A percentile compares a stretch with the other conserved stretches of the same genome.
Conservation (phyloP, 2,329 filamentous ascomycete genomes). For the Penicillium sclerotiorum region DNA sequence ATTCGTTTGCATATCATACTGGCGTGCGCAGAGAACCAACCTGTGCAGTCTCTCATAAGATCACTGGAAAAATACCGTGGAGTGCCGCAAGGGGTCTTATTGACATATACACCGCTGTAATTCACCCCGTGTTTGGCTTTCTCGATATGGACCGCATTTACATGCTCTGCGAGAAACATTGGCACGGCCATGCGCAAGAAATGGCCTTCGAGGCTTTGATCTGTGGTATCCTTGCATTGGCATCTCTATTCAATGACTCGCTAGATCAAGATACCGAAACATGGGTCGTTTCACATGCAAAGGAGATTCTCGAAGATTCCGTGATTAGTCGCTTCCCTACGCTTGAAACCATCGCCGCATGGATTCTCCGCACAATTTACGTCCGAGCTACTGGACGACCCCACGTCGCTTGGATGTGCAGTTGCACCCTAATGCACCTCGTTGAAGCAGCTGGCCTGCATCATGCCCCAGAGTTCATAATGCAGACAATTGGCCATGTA, state of each 20-base stretch:
- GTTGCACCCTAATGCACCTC: slow-evolving; percentile 58
- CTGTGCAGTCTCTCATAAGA: slow-evolving; percentile 19
- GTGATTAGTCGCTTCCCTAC: slow-evolving; percentile 25
- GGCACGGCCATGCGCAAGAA: slow-evolving; percentile 27
- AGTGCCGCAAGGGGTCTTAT: slow-evolving; percentile 29
- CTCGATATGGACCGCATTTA: slow-evolving; percentile 30
- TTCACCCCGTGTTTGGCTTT: slow-evolving; percentile 38
- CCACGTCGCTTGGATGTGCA: slow-evolving; percentile 58
- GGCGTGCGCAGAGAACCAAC: slow-evolving; percentile 34
- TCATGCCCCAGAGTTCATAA: slow-evolving; percentile 18
- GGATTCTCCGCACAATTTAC: slow-evolving; percentile 55
- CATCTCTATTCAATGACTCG: slow-evolving; percentile 33
- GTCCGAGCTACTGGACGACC: slow-evolving; percentile 54
- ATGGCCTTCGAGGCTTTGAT: slow-evolving; percentile 37
- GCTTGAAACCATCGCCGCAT: slow-evolving; percentile 37
- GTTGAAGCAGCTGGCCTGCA: slow-evolving; percentile 50
- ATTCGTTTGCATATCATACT: slow-evolving; percentile 42
- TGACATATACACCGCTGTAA: slow-evolving; percentile 30
- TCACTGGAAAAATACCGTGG: slow-evolving; percentile 28
- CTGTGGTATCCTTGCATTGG: slow-evolving; percentile 34
- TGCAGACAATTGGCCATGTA: slow-evolving; percentile 17
- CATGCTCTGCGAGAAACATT: slow-evolving; percentile 31
- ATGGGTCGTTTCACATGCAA: slow-evolving; percentile 38
- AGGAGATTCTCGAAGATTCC: slow-evolving; percentile 47
- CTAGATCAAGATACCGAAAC: slow-evolving; percentile 27